Evolutionary conservation across 305 asterid genomes (phyloP).

Genomic region (Solanum chacoense): DNA sequence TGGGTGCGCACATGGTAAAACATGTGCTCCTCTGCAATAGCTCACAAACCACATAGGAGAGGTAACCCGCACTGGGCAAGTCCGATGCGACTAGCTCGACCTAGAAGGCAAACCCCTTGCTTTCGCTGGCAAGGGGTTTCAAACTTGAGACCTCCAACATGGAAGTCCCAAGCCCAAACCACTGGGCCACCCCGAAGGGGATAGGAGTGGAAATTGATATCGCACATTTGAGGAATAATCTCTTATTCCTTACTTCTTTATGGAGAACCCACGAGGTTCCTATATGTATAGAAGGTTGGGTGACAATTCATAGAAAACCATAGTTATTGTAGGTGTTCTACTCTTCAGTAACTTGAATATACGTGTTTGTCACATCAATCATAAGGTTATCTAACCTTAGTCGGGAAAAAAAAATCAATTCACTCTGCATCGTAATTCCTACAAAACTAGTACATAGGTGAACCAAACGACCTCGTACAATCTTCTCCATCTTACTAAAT

Average conservation of each 20-base stretch:
- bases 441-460: neutral
- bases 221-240: neutral
- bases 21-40: neutral
- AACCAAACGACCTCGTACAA: neutral
- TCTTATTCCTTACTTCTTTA: neutral
- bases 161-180: no score
- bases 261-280: neutral
- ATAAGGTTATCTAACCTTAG: neutral
- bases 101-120: neutral
- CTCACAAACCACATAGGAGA: neutral
- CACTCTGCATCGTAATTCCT: neutral
- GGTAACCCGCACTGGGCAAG: neutral
- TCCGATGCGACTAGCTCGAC: neutral
- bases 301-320: neutral
- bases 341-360: neutral
- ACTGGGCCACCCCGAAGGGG: neutral
- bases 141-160: neutral
- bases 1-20: neutral
- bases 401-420: neutral
- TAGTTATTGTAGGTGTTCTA: neutral
- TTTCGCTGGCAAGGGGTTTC: neutral
- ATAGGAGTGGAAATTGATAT: neutral
- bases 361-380: neutral
- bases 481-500: neutral
- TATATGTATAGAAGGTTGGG: neutral